Evolutionary conservation across 257 asterid species (phyloP).

Genomic region (Ilex aquifolium): DNA sequence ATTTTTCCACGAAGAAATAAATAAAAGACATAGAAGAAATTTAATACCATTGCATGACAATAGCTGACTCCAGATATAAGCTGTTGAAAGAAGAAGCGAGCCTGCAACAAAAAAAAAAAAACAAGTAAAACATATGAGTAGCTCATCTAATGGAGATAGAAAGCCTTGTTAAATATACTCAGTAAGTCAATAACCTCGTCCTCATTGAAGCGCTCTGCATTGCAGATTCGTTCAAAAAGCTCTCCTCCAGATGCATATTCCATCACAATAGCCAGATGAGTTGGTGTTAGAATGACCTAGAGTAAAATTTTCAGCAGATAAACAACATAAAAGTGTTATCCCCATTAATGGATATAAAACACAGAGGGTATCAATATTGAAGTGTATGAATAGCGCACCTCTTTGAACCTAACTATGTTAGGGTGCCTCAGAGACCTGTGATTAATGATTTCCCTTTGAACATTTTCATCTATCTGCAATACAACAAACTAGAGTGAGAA

Average conservation of each 20-base stretch:
- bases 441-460: constrained; percentile 79
- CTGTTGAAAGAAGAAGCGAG: constrained; percentile 88
- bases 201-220: constrained; percentile 79
- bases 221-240: constrained; percentile 77
- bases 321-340: not conserved
- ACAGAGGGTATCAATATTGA: not conserved
- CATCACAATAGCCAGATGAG: constrained; percentile 91
- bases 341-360: not conserved
- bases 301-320: constrained; percentile 3
- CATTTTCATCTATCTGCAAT: constrained; percentile 85
- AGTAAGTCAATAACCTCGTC: constrained; percentile 57
- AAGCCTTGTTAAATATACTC: not conserved
- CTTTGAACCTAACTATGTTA: constrained; percentile 71
- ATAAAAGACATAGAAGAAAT: constrained; percentile 1
- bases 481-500: constrained; percentile 4
- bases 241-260: constrained; percentile 97
- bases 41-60: constrained; percentile 74
- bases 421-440: constrained; percentile 90
- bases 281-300: constrained; percentile 82
- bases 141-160: too few species aligned
- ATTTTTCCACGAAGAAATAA: not conserved
- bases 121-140: not conserved
- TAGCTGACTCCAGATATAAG: constrained; percentile 95
- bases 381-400: constrained; percentile 32
- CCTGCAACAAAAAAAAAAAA: constrained; percentile 36